These are phyloP conservation scores for Cercospora beticola DNA, from an alignment of 2,329 filamentous ascomycete species.

Conservation along the genomic window DNA sequence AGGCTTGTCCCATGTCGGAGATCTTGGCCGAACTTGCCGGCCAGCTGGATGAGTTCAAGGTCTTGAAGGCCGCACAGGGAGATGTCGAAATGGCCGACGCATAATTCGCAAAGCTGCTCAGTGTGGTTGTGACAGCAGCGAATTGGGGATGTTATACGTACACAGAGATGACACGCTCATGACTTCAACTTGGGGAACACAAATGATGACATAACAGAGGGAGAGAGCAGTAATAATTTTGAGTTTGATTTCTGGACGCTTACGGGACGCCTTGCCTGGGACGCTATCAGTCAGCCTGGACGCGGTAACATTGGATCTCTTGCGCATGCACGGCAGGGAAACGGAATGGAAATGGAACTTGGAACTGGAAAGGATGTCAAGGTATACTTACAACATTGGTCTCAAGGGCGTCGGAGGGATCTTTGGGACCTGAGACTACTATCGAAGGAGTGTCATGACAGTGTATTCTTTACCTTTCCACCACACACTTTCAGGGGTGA, in stretches of 20 bases:
- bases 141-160: background rate
- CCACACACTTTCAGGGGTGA: background rate
- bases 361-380: background rate
- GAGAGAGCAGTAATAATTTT: background rate
- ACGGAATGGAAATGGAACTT: background rate
- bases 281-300: background rate
- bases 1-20: slow-evolving; percentile 74
- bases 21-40: slow-evolving; percentile 63
- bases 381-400: background rate
- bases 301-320: background rate
- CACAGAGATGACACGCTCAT: background rate
- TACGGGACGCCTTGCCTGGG: background rate
- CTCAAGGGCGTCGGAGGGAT: background rate
- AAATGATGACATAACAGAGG: background rate
- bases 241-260: background rate
- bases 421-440: background rate
- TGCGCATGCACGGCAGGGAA: background rate
- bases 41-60: slow-evolving; percentile 63
- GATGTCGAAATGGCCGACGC: slow-evolving; percentile 13
- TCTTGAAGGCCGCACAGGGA: slow-evolving; percentile 22
- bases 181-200: background rate
- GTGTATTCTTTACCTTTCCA: no score
- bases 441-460: background rate
- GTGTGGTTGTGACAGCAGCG: background rate
- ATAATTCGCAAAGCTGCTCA: background rate